These are phyloP conservation scores for Calocybe gangraenosa DNA, from an alignment of 768 basidiomycete genomes.

Conservation along the genomic window DNA sequence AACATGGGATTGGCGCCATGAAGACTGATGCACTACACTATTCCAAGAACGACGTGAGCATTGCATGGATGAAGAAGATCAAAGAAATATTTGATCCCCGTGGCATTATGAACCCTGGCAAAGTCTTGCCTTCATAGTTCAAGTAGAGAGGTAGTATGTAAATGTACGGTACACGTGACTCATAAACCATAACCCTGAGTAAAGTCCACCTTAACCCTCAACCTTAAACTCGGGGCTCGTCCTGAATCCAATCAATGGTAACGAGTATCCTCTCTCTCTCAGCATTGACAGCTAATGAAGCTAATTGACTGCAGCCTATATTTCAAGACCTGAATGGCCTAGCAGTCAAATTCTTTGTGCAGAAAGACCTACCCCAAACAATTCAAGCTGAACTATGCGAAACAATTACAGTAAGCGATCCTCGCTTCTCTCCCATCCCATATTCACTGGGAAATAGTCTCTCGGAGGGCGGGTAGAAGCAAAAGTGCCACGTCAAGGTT, in stretches of 20 bases:
- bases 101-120: constrained; percentile 92
- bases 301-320: constrained; percentile 43
- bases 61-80: constrained; percentile 87
- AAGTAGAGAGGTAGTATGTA: neutral
- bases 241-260: constrained; percentile 12
- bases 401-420: constrained; percentile 56
- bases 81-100: constrained; percentile 86
- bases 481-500: constrained; percentile 77
- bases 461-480: constrained; percentile 74
- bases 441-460: constrained; percentile 34
- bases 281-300: neutral
- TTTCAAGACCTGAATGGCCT: constrained; percentile 67
- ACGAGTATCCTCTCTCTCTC: neutral
- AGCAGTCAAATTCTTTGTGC: constrained; percentile 80
- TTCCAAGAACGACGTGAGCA: constrained; percentile 75
- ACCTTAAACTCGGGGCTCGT: constrained; percentile 47
- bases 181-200: constrained; percentile 31
- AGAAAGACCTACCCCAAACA: constrained; percentile 69
- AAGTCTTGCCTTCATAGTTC: constrained; percentile 51
- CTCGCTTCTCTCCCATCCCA: neutral
- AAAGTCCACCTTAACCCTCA: constrained; percentile 34
- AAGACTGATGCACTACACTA: constrained; percentile 89
- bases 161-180: constrained; percentile 15
- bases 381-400: constrained; percentile 70
- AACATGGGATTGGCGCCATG: constrained; percentile 96